phyloP scores from a whole-genome alignment of 306 rosid species.

The Sechiopsis laciniata region DNA sequence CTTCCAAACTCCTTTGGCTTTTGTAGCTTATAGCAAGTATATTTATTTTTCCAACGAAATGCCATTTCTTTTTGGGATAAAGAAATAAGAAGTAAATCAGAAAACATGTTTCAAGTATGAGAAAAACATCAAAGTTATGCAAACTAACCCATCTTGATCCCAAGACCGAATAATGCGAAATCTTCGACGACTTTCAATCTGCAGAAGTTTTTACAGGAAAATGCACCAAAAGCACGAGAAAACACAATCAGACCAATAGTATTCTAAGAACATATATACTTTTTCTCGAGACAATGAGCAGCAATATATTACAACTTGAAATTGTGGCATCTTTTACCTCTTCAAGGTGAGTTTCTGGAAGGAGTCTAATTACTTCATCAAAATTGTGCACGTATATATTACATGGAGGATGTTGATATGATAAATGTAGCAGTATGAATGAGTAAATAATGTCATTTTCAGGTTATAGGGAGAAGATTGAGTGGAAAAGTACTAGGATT shows the following conservation, averaged over 20 bases:
- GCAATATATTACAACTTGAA: background rate
- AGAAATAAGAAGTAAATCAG: conserved; percentile 2
- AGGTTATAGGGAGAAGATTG: background rate
- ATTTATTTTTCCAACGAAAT: background rate
- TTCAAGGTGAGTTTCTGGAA: conserved; percentile 5
- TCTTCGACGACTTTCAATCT: conserved; percentile 89
- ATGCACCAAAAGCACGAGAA: background rate
- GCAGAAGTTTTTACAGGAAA: conserved; percentile 28
- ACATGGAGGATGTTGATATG: background rate
- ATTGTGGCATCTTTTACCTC: conserved; percentile 1
- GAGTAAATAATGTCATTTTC: background rate
- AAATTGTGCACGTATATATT: background rate
- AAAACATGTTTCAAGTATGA: conserved; percentile 19
- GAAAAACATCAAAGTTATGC: conserved; percentile 10
- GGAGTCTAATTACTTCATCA: background rate
- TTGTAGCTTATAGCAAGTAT: background rate
- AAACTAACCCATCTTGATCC: conserved; percentile 93
- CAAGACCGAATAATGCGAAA: conserved; percentile 58
- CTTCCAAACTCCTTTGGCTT: background rate
- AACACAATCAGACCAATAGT: background rate
- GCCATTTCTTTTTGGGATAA: background rate
- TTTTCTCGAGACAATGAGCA: background rate
- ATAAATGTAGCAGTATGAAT: background rate
- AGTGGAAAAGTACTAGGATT: background rate
- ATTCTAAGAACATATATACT: conserved; percentile 13